Evolutionary conservation across 495 filamentous ascomycete genomes (phyloP).

Genomic region (Aspergillus bertholletiae): DNA sequence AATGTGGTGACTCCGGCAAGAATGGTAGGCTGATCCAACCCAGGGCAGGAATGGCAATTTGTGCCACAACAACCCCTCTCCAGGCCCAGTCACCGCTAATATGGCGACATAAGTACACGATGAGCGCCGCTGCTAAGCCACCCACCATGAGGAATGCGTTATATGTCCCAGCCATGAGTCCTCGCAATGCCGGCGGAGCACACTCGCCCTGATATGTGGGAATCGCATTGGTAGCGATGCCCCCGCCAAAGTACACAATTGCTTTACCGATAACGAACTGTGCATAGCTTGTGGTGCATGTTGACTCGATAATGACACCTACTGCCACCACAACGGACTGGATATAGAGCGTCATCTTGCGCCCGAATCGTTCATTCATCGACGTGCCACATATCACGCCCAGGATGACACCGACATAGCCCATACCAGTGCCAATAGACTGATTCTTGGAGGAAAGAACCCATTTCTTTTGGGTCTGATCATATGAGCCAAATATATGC

Average conservation of each 20-base stretch:
- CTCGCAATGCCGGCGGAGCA: slow-evolving; percentile 3
- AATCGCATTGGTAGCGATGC: slow-evolving; percentile 5
- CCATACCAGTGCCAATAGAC: slow-evolving; percentile 2
- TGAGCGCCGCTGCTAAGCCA: background rate
- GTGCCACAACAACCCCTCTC: slow-evolving; percentile 5
- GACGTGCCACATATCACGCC: background rate
- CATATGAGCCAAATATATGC: background rate
- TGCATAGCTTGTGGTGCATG: background rate
- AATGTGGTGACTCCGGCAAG: slow-evolving; percentile 60
- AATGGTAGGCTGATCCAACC: slow-evolving; percentile 45
- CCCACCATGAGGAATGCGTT: slow-evolving; percentile 6
- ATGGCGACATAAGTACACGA: slow-evolving; percentile 7
- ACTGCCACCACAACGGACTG: background rate
- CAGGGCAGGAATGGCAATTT: slow-evolving; percentile 35
- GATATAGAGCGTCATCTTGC: slow-evolving; percentile 1
- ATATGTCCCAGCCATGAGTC: slow-evolving; percentile 3
- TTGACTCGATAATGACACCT: slow-evolving; percentile 3
- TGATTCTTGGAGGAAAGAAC: background rate
- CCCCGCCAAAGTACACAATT: slow-evolving; percentile 2
- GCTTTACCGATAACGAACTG: slow-evolving; percentile 3
- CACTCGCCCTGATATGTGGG: slow-evolving; percentile 4
- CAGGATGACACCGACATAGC: slow-evolving; percentile 5
- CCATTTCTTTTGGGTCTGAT: background rate
- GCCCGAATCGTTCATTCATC: slow-evolving; percentile 1
- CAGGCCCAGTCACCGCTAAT: background rate